Evolutionary conservation across 23 red algal species (phyloP), one percentile per base, ranked within the genome.

Genomic region (Gracilaria caudata): DNA sequence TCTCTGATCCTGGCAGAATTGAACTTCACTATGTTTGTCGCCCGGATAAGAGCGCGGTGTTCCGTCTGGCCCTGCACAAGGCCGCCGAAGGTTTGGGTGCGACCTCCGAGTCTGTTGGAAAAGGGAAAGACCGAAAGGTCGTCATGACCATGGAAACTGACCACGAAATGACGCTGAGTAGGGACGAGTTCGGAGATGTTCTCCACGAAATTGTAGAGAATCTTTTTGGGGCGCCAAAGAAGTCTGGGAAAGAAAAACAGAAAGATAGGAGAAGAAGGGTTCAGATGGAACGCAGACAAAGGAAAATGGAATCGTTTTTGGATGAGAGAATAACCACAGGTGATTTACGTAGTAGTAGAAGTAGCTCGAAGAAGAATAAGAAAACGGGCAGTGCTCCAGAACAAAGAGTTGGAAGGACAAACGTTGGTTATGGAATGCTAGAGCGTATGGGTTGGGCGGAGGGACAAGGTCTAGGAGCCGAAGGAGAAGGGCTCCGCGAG

Each of bases 381-480:
- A 49, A 29, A 17, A 39, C 0, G 24, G 24, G 12, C 1, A 75
- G 47, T 2, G 6, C 20, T 0, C 39, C n/a, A n/a, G 70, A 46
- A 47, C n/a, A 75, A 47, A 46, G 20, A 24, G 70, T 75, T 75
- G 70, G 43, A 46, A 43, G 25, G 40, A 24, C 25, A 17, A 86
- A 86, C 51, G 49, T 57, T 55, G 82, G 82, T 5, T 86, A 35
- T 59, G 82, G 36, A 3, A 86, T 86, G 82, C 23, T 86, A 25
- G 82, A 86, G 35, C 63, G 66, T 34, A 86, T 86, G 82, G 82
- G 82, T 44, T 86, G 82, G 82, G 55, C 32, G 47, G 49, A 86
- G 35, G 82, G 82, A 39, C 60, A 86, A 29, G 82, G 82, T 3
- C 65, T 86, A 3, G 82, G 82, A 8, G 66, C 61, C 34, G 45